A percentile compares a stretch with the other conserved stretches of the same genome.
phyloP scores from a whole-genome alignment of 129 eudicot genomes.

The Tagetes patula region DNA sequence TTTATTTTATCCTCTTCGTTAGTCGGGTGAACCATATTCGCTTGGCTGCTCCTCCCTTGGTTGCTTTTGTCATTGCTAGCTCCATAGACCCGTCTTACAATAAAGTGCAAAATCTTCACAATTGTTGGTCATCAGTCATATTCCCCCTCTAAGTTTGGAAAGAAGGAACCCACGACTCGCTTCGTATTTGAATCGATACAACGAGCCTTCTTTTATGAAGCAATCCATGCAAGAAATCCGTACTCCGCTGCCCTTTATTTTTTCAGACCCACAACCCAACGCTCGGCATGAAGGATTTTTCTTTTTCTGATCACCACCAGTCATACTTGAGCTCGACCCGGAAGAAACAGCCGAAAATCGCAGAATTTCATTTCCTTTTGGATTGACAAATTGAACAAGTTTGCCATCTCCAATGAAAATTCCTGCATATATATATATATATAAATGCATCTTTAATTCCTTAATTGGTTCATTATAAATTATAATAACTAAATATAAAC shows the following conservation, averaged over 20 bases:
- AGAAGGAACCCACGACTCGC: not conserved
- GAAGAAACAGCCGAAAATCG: not conserved
- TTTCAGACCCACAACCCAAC: conserved; percentile 5
- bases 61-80: not conserved
- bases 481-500: no score
- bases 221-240: conserved; percentile 21
- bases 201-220: not conserved
- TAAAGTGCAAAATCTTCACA: conserved; percentile 21
- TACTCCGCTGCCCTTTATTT: conserved; percentile 10
- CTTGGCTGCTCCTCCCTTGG: conserved; percentile 27
- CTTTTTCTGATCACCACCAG: not conserved
- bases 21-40: conserved; percentile 5
- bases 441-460: not conserved
- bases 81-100: not conserved
- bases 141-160: conserved; percentile 9
- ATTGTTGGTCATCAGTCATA: not conserved
- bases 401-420: not conserved
- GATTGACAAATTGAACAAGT: conserved; percentile 20
- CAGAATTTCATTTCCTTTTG: not conserved
- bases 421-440: not conserved
- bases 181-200: conserved; percentile 20
- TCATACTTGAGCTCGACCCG: no score
- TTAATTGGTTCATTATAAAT: not conserved
- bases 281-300: not conserved
- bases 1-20: not conserved